Evolutionary conservation across 1,284 basidiomycete genomes (phyloP).

Genomic region (Phenoliferia sp.): DNA sequence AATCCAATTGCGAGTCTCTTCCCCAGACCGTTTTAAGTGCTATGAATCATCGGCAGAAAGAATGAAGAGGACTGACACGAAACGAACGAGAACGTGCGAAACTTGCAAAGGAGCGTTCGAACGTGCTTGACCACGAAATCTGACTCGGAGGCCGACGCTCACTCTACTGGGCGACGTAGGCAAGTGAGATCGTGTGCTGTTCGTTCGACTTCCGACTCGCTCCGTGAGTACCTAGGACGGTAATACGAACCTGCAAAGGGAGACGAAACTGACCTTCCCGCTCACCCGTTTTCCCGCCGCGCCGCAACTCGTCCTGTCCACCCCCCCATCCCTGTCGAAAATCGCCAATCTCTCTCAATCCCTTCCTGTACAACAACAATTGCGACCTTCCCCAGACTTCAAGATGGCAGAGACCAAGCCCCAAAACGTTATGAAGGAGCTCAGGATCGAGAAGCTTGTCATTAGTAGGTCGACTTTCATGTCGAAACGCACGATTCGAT

Average conservation of each 20-base stretch:
- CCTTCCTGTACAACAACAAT: background rate
- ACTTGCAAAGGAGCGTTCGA: no score
- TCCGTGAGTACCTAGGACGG: background rate
- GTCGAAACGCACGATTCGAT: conserved; percentile 2
- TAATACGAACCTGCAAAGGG: background rate
- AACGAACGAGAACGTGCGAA: no score
- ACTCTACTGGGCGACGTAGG: no score
- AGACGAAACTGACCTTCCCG: background rate
- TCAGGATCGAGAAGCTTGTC: conserved; percentile 97
- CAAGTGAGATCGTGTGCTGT: no score
- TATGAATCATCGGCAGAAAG: no score
- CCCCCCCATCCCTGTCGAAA: background rate
- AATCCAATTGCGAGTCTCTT: no score
- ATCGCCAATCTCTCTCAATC: background rate
- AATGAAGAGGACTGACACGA: no score
- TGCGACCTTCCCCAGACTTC: conserved; percentile 5
- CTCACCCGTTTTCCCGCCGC: background rate
- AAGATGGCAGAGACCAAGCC: conserved; percentile 32
- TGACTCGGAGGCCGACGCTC: no score
- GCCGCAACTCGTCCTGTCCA: background rate
- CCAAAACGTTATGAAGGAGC: conserved; percentile 54
- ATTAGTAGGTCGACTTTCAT: conserved; percentile 69
- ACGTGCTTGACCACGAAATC: no score
- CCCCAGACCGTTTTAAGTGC: no score
- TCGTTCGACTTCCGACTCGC: background rate